Conservation (phyloP, 1,284 basidiomycete genomes). For the Crucibulum parvulum region DNA sequence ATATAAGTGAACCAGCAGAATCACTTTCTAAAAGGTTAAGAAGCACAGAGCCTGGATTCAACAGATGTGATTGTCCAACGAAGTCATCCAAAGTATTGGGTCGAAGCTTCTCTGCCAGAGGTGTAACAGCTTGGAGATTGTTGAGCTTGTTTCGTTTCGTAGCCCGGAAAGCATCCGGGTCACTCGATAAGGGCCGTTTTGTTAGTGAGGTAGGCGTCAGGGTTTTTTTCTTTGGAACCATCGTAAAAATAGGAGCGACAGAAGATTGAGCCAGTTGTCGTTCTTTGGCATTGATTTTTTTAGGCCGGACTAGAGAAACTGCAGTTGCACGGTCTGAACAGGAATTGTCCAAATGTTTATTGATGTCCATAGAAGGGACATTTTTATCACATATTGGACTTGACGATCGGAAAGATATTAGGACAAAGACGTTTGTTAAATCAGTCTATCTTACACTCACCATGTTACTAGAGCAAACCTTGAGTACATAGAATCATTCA, state of each 20-base stretch:
- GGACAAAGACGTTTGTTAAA: not conserved
- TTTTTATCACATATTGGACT: constrained; percentile 28
- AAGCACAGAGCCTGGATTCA: constrained; percentile 59
- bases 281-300: not conserved
- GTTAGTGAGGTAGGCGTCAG: not conserved
- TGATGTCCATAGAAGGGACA: constrained; percentile 19
- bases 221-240: not conserved
- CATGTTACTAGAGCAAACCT: not conserved
- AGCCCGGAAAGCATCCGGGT: constrained; percentile 3
- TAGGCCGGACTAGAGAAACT: not conserved
- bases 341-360: constrained; percentile 28
- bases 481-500: too few species aligned
- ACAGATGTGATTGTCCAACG: constrained; percentile 72
- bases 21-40: constrained; percentile 54
- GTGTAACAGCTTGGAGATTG: constrained; percentile 46
- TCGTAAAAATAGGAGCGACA: not conserved
- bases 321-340: constrained; percentile 13
- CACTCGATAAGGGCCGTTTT: constrained; percentile 6
- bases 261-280: not conserved
- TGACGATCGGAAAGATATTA: not conserved
- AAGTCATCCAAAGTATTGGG: constrained; percentile 68
- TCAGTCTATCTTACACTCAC: not conserved
- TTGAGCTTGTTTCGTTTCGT: constrained; percentile 23
- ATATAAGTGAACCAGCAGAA: constrained; percentile 64
- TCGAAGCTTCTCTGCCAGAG: constrained; percentile 72